These are phyloP conservation scores for Pestalotiopsis sp. DNA, from an alignment of 2,329 filamentous ascomycete genomes.

Conservation along the genomic window DNA sequence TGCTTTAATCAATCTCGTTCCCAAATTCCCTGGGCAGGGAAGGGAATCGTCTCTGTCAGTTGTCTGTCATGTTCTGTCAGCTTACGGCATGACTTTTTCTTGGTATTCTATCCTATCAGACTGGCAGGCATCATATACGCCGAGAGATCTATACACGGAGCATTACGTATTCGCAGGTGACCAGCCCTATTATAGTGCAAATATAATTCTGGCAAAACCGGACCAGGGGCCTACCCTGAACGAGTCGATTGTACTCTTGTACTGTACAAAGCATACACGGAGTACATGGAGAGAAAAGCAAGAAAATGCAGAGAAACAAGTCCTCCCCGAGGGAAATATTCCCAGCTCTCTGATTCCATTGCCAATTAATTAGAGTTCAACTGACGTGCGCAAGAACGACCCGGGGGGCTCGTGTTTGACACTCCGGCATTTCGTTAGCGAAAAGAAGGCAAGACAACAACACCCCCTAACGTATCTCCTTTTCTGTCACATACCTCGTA, in stretches of 20 bases:
- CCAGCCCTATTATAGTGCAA: not conserved
- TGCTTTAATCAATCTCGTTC: not conserved
- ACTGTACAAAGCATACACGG: not conserved
- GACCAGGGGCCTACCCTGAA: not conserved
- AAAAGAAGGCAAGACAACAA: not conserved
- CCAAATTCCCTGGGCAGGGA: not conserved
- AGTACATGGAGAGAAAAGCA: not conserved
- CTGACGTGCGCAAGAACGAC: not conserved
- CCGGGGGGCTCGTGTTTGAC: not conserved
- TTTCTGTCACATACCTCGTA: not conserved
- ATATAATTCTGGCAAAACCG: not conserved
- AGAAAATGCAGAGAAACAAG: not conserved
- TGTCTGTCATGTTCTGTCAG: not conserved
- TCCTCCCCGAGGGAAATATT: not conserved
- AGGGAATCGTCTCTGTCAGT: not conserved
- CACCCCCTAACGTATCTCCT: not conserved
- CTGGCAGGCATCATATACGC: not conserved
- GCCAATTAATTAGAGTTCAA: constrained; percentile 5
- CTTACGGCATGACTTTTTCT: not conserved
- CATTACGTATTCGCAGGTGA: not conserved
- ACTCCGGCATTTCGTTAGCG: constrained; percentile 3
- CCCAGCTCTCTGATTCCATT: not conserved
- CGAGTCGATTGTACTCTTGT: not conserved
- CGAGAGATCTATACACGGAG: not conserved
- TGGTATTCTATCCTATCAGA: not conserved